A percentile compares a stretch with the other conserved stretches of the same genome.
phyloP scores from a whole-genome alignment of 2,329 filamentous ascomycete genomes.

The Acrodontium crateriforme region DNA sequence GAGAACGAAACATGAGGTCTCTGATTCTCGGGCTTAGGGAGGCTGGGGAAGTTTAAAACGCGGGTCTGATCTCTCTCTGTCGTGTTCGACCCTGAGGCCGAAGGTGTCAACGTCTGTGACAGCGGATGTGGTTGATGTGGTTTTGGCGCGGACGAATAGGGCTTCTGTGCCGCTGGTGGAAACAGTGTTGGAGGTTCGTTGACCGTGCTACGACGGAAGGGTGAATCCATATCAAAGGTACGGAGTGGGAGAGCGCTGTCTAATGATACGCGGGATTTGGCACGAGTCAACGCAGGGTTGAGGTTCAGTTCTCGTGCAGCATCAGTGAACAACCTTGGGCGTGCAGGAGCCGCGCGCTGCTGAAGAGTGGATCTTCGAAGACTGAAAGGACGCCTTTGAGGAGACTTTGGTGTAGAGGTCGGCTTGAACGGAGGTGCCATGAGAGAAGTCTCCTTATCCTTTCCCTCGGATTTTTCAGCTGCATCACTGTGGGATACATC shows the following conservation, averaged over 20 bases:
- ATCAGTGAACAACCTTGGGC: slow-evolving; percentile 27
- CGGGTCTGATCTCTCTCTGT: too few relatives aligned
- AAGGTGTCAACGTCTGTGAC: slow-evolving; percentile 74
- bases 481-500: slow-evolving; percentile 15
- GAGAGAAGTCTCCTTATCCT: slow-evolving; percentile 15
- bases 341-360: slow-evolving; percentile 51
- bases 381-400: slow-evolving; percentile 20
- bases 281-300: slow-evolving; percentile 17
- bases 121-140: slow-evolving; percentile 74
- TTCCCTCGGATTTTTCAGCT: slow-evolving; percentile 16
- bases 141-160: slow-evolving; percentile 26
- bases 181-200: slow-evolving; percentile 43
- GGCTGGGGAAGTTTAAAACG: too few relatives aligned
- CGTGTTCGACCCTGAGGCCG: slow-evolving; percentile 68
- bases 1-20: slow-evolving; percentile 48
- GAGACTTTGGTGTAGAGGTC: slow-evolving; percentile 15
- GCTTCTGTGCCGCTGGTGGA: slow-evolving; percentile 17
- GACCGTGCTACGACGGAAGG: slow-evolving; percentile 41
- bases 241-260: slow-evolving; percentile 61
- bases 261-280: slow-evolving; percentile 56
- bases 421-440: slow-evolving; percentile 25
- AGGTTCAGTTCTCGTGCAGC: slow-evolving; percentile 11
- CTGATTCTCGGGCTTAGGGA: slow-evolving; percentile 33
- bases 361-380: slow-evolving; percentile 77
- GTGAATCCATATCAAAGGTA: slow-evolving; percentile 53